Evolutionary conservation across 257 asterid genomes (phyloP).

Genomic region (Craterostigma plantagineum): DNA sequence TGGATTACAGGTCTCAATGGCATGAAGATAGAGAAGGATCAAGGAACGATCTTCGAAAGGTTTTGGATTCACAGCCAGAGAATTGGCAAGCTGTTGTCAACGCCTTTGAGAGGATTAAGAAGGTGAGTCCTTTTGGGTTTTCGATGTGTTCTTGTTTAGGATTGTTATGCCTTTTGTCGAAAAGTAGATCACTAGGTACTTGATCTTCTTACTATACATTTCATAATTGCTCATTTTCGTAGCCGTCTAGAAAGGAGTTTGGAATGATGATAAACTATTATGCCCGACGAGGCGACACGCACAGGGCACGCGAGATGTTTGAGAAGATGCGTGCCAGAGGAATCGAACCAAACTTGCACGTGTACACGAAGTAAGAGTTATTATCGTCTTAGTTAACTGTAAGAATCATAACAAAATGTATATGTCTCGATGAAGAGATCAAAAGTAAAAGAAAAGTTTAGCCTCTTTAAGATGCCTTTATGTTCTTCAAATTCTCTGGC

Average conservation of each 20-base stretch:
- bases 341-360: constrained; percentile 81
- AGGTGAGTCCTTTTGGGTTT: constrained; percentile 27
- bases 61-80: constrained; percentile 74
- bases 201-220: not conserved
- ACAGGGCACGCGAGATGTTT: constrained; percentile 89
- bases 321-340: constrained; percentile 96
- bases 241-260: constrained; percentile 97
- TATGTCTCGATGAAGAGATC: too few relatives aligned
- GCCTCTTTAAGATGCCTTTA: too few relatives aligned
- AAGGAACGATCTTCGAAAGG: constrained; percentile 42
- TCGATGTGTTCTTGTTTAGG: constrained; percentile 2
- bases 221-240: constrained; percentile 13
- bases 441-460: too few relatives aligned
- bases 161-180: not conserved
- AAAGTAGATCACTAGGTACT: not conserved
- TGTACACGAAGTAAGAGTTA: constrained; percentile 81
- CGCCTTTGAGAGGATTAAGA: constrained; percentile 80
- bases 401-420: too few relatives aligned
- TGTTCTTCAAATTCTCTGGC: not conserved
- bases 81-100: constrained; percentile 83
- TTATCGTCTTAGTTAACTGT: too few relatives aligned
- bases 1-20: constrained; percentile 55
- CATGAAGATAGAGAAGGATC: constrained; percentile 85
- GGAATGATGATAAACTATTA: constrained; percentile 89
- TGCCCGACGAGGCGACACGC: constrained; percentile 92